Conservation (phyloP, 345 rosid genomes). For the Microthlaspi erraticum region DNA sequence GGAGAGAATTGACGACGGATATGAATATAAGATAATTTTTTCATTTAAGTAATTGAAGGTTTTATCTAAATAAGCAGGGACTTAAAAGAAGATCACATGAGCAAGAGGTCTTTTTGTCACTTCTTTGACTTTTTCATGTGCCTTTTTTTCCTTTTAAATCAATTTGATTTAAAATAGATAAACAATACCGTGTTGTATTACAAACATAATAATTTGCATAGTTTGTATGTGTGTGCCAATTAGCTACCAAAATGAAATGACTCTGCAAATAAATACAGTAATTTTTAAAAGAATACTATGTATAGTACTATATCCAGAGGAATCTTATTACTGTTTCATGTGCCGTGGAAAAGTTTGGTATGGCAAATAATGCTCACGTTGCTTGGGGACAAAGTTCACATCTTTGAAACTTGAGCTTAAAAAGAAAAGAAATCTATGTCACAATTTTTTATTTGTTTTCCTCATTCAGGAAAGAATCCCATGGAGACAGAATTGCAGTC, state of each 20-base stretch:
- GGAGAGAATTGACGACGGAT: constrained; percentile 33
- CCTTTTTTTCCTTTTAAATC: constrained; percentile 7
- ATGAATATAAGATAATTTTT: neutral
- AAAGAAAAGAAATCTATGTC: no score
- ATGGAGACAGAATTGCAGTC: no score
- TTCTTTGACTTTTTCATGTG: constrained; percentile 37
- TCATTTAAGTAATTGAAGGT: constrained; percentile 8
- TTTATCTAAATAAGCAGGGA: no score
- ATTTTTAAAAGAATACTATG: no score
- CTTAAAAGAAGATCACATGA: constrained; percentile 26
- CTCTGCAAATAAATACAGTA: no score
- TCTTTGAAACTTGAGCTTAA: constrained; percentile 30
- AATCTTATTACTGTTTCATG: constrained; percentile 41
- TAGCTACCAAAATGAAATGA: constrained; percentile 15
- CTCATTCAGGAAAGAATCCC: constrained; percentile 13
- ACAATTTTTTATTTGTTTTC: neutral
- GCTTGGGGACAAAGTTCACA: constrained; percentile 44
- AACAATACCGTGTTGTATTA: neutral
- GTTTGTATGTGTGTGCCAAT: constrained; percentile 12
- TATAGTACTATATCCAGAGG: constrained; percentile 27
- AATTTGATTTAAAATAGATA: neutral
- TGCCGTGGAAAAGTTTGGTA: constrained; percentile 46
- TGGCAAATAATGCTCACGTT: constrained; percentile 39
- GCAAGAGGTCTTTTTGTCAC: constrained; percentile 22
- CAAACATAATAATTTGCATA: constrained; percentile 8